Evolutionary conservation across 306 rosid genomes (phyloP).

Genomic region (Sicyos baderoa): DNA sequence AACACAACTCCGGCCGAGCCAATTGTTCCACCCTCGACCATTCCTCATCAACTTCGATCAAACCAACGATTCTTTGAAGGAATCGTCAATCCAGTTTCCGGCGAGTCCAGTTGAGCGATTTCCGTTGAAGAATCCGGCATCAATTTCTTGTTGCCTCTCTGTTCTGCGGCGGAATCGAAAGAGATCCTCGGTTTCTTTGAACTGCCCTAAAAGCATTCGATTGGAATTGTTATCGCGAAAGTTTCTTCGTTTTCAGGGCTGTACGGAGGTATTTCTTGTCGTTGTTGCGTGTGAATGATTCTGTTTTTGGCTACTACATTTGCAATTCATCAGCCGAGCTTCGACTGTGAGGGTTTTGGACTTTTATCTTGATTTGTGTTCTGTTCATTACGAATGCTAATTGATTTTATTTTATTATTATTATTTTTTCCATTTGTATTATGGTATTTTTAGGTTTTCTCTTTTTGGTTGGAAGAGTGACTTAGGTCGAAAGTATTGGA

Average conservation of each 20-base stretch:
- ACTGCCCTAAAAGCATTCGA: conserved; percentile 4
- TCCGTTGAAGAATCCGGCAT: not conserved
- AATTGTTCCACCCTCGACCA: not conserved
- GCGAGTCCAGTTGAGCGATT: not conserved
- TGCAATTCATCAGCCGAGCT: not conserved
- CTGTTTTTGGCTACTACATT: conserved; percentile 7
- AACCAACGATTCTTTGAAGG: not conserved
- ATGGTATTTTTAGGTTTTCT: not conserved
- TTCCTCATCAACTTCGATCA: not conserved
- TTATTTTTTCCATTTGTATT: not conserved
- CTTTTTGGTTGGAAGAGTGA: not conserved
- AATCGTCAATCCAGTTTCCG: not conserved
- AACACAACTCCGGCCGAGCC: not conserved
- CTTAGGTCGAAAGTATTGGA: too few species aligned
- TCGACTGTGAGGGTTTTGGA: conserved; percentile 1
- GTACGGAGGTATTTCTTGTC: not conserved
- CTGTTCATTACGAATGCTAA: not conserved
- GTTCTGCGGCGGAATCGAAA: not conserved
- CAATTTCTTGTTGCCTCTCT: not conserved
- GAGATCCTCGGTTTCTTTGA: not conserved
- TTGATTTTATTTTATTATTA: not conserved
- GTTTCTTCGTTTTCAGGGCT: not conserved
- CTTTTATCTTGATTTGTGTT: not conserved
- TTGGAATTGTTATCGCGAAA: not conserved
- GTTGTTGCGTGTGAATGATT: not conserved